Base-by-base conservation (phyloP, 2,329 filamentous ascomycete species). In the Claviceps paspali region DNA sequence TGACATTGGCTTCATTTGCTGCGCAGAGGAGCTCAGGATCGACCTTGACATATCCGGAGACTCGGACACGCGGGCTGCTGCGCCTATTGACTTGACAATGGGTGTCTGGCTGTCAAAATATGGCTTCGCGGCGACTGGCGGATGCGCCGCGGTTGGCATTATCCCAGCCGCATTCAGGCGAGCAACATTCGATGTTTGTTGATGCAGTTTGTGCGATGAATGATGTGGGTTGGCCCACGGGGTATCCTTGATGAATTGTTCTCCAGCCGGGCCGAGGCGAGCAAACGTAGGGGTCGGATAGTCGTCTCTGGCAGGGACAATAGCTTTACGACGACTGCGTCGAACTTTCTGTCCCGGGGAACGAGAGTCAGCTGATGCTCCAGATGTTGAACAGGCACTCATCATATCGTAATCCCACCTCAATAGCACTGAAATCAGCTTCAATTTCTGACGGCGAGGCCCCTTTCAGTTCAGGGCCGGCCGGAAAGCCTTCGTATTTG, bases 401-500 rank as follows among this genome's bases (percentile, higher is more conserved):
- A 39, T 33, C 4, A 21, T 18, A 30, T 36, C 12, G 23, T 31
- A 28, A 32, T 28, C 55, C 38, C 54, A 95, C 87, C 52, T 82
- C 80, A 68, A 98, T 95, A 47, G 81, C 81, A 54, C 82, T 78
- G 45, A 96, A 65, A 60, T 98, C 91, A 35, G 88, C 80, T 38
- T 94, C 84, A 33, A 91, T 61, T 51, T 95, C 85, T 9, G 71
- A 65, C 17, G 70, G 59, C 27, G 79, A 78, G 19, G 83, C 82
- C 29, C 82, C 72, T 40, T 68, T 68, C 59, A 98, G 79, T 24
- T 82, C 70, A 15, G 91, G 91, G n/a, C 87, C 91, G 23, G 88
- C 87, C 26, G 91, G 91, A 60, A 98, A 98, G 18, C 91, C 91
- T 51, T 93, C 79, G 55, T 95, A 87, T 60, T 95, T 96, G 26